Evolutionary conservation across 1,284 basidiomycete species (phyloP).

Genomic region (Cutaneotrichosporon mucoides): DNA sequence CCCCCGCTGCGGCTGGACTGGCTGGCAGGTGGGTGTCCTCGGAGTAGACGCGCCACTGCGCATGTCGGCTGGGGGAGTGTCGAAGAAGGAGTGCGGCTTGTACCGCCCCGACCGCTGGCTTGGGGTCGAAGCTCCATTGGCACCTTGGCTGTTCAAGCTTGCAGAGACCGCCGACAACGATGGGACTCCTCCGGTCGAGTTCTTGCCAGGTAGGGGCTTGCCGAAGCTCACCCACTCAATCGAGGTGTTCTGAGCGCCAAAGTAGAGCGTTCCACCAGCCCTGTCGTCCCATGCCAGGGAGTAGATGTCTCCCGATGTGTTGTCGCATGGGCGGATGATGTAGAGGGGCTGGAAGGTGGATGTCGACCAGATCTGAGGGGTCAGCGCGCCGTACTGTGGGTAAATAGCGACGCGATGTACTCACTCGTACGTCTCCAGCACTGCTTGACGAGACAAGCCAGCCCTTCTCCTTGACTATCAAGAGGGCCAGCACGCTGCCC

Average conservation of each 20-base stretch:
- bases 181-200: neutral
- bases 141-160: neutral
- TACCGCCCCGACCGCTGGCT: conserved; percentile 41
- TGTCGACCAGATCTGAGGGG: conserved; percentile 74
- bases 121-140: conserved; percentile 7
- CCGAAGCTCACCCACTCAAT: conserved; percentile 76
- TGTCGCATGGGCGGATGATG: conserved; percentile 75
- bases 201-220: conserved; percentile 5
- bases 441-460: conserved; percentile 76
- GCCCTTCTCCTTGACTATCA: conserved; percentile 66
- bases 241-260: conserved; percentile 83
- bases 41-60: conserved; percentile 30
- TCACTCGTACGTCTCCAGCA: conserved; percentile 72
- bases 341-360: conserved; percentile 66
- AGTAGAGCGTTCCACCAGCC: conserved; percentile 66
- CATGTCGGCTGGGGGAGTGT: conserved; percentile 29
- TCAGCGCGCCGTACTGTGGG: conserved; percentile 4
- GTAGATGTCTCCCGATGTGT: conserved; percentile 87
- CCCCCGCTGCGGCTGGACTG: neutral
- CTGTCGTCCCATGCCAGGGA: conserved; percentile 73
- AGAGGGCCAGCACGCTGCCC: conserved; percentile 76
- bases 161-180: neutral
- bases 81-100: conserved; percentile 44
- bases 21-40: conserved; percentile 14
- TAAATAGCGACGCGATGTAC: conserved; percentile 6